Conservation (phyloP, 2,329 filamentous ascomycete species). For the Claviceps sorghi region DNA sequence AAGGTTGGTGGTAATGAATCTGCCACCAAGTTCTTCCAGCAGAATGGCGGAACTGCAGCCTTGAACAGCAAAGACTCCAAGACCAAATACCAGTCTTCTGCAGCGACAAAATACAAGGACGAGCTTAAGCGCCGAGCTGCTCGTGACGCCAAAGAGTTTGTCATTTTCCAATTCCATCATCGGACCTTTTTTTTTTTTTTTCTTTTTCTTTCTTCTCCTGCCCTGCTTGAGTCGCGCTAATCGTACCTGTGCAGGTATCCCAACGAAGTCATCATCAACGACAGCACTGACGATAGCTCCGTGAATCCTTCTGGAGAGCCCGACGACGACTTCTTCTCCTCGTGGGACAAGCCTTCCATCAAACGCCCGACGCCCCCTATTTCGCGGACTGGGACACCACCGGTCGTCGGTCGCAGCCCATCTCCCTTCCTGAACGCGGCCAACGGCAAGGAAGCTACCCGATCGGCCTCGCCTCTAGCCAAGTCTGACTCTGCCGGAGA, state of each 20-base stretch:
- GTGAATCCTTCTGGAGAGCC: conserved; percentile 69
- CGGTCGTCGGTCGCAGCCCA: conserved; percentile 61
- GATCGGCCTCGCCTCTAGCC: conserved; percentile 70
- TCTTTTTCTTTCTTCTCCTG: not conserved
- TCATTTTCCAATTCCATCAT: not conserved
- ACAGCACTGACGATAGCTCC: conserved; percentile 52
- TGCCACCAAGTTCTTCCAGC: conserved; percentile 95
- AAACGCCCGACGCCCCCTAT: conserved; percentile 91
- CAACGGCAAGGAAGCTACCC: conserved; percentile 50
- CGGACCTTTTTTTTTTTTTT: not conserved
- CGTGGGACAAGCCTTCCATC: conserved; percentile 95
- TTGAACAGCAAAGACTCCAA: conserved; percentile 93
- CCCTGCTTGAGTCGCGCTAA: conserved; percentile 11
- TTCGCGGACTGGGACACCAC: conserved; percentile 77
- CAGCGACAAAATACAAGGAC: conserved; percentile 96
- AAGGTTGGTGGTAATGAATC: conserved; percentile 98
- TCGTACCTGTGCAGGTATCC: conserved; percentile 47
- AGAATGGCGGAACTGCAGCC: conserved; percentile 84
- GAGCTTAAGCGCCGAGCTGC: conserved; percentile 78
- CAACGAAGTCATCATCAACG: conserved; percentile 70
- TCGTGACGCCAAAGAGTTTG: conserved; percentile 72
- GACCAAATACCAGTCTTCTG: conserved; percentile 87
- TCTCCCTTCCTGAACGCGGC: conserved; percentile 82
- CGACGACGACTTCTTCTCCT: conserved; percentile 97
- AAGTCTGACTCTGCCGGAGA: conserved; percentile 42